A percentile compares a stretch with the other conserved stretches of the same genome.
These are phyloP conservation scores for Phialophora macrospora DNA, from an alignment of 2,329 filamentous ascomycete genomes.

Conservation along the genomic window DNA sequence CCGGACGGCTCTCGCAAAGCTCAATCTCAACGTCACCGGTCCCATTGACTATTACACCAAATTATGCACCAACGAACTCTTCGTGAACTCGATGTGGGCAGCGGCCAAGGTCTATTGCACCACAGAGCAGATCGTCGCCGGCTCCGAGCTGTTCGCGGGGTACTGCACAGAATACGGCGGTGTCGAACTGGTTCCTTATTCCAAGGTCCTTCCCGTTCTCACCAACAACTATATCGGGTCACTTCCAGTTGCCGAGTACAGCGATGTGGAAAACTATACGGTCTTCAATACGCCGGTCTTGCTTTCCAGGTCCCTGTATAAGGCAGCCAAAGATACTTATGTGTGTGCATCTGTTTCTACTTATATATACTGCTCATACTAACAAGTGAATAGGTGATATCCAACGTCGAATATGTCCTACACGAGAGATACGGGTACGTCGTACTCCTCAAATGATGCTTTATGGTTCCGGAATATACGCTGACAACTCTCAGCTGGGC, in stretches of 20 bases:
- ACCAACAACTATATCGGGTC: conserved; percentile 44
- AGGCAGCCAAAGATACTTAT: conserved; percentile 43
- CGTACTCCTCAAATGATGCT: not conserved
- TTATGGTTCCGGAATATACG: not conserved
- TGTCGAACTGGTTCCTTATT: conserved; percentile 40
- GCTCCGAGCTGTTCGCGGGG: conserved; percentile 22
- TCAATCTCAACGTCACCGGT: conserved; percentile 22
- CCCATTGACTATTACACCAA: conserved; percentile 25
- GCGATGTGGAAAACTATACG: conserved; percentile 39
- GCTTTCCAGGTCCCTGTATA: conserved; percentile 43
- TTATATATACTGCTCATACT: not conserved
- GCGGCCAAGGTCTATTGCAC: conserved; percentile 44
- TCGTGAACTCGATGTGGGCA: conserved; percentile 47
- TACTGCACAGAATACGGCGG: conserved; percentile 39
- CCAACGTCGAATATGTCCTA: conserved; percentile 42
- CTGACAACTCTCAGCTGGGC: conserved; percentile 37
- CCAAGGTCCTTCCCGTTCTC: conserved; percentile 37
- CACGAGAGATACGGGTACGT: conserved; percentile 47
- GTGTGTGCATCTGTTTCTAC: conserved; percentile 35
- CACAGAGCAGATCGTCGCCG: conserved; percentile 36
- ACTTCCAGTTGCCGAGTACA: conserved; percentile 45
- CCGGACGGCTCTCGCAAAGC: conserved; percentile 16
- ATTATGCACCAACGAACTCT: conserved; percentile 43
- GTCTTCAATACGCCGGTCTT: conserved; percentile 41
- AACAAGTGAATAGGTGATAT: conserved; percentile 13